Evolutionary conservation across 73 alveolate genomes (phyloP).

Genomic region (Paramecium sexaurelia): DNA sequence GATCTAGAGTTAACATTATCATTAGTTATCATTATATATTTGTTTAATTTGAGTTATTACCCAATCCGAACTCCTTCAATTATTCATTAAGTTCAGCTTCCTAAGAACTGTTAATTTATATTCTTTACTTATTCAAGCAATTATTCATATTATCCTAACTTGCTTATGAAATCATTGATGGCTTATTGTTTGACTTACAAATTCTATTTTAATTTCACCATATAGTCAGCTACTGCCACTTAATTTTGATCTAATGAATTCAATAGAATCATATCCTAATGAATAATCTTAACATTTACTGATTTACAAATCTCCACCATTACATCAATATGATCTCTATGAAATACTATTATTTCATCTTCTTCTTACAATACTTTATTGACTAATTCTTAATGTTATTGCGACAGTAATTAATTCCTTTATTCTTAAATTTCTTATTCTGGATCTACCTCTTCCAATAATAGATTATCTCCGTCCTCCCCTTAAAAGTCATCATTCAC

Average conservation of each 20-base stretch:
- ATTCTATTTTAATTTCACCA: neutral
- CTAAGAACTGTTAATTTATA: neutral
- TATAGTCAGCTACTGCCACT: neutral
- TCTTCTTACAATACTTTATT: neutral
- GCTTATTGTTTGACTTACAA: neutral
- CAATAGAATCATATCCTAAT: constrained; percentile 45
- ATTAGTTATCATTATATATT: constrained; percentile 26
- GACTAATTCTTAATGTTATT: constrained; percentile 16
- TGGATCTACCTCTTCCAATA: constrained; percentile 20
- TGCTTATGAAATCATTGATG: neutral
- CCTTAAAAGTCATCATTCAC: constrained; percentile 23
- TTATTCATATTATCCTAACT: neutral
- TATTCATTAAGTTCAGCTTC: constrained; percentile 2
- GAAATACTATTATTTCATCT: constrained; percentile 42
- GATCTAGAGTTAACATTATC: constrained; percentile 32
- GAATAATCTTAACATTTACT: neutral
- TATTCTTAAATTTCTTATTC: neutral
- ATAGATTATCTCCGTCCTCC: constrained; percentile 8
- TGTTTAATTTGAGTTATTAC: neutral
- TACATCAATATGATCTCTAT: constrained; percentile 48
- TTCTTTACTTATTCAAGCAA: neutral
- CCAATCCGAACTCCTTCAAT: constrained; percentile 43
- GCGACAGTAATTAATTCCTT: neutral
- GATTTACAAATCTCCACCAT: constrained; percentile 15
- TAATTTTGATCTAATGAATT: neutral